Evolutionary conservation across 176 grass and related monocot species (phyloP), one percentile per base, ranked within the genome.

Genomic region (Typha latifolia): DNA sequence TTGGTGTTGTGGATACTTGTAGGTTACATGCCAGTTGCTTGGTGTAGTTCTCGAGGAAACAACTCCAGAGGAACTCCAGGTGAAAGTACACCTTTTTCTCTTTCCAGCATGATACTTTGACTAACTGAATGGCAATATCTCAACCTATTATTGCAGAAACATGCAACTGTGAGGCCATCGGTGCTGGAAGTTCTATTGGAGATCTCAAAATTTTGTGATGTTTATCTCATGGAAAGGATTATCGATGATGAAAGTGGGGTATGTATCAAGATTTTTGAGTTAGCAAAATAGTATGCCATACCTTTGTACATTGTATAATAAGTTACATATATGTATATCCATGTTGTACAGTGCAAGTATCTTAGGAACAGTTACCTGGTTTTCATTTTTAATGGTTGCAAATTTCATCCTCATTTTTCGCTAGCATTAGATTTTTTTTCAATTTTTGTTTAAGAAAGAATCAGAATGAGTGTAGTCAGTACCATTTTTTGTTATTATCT

Each of bases 201-300:
- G 80, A 94, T 99, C 50, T 72, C 79, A 77, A 99, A 94, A 70
- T 79, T 94, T 71, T 99, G 95, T 64, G 86, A 94, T n/a, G 77
- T 99, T 34, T 94, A 99, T 87, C 80, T 99, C 73, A 99, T 99
- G 95, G 95, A 99, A 75, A 69, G 51, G n/a, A 68, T 94, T 77
- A 78, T 94, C 29, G 84, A 94, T 67, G 89, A 99, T 71, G 86
- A 85, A 77, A 90, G 81, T 81, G 95, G 66, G 90, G 95, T 93
- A 82, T 70, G 72, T 82, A 20, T 62, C 57, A 10, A 43, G 37
- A 43, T 43, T 43, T 29, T 43, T 43, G 37, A 10, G 37, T 10
- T 43, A 43, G 37, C 10, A 43, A 43, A 43, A 10, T 43, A 10
- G 37, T 43, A 43, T 9, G 37, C 10, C 37, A 43, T 6, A 59